phyloP scores from a whole-genome alignment of 148 eudicot genomes.

The Fagopyrum homotropicum region DNA sequence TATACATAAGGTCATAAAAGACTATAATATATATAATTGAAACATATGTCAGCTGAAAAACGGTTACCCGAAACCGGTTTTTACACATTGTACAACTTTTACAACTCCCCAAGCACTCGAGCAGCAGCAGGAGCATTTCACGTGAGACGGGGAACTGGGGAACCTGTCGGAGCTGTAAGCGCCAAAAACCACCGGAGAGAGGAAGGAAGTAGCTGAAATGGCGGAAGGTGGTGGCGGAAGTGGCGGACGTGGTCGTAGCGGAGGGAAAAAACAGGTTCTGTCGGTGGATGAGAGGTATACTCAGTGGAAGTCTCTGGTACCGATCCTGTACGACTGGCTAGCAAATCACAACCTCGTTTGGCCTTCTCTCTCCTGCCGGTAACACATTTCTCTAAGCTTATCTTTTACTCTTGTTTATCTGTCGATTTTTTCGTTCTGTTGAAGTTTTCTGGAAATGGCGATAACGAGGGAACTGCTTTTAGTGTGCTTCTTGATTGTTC shows the following conservation, averaged over 20 bases:
- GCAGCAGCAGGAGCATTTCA: not conserved
- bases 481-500: not conserved
- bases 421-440: not conserved
- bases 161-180: not conserved
- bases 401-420: not conserved
- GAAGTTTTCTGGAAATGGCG: not conserved
- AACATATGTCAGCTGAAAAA: too few species aligned
- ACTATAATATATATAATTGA: too few species aligned
- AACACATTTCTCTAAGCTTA: not conserved
- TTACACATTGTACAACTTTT: too few species aligned
- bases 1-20: too few species aligned
- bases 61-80: not conserved
- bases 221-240: conserved; percentile 16
- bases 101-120: too few species aligned
- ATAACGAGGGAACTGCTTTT: not conserved
- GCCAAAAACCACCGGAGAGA: not conserved
- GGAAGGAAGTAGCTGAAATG: not conserved
- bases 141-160: not conserved
- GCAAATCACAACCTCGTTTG: conserved; percentile 82
- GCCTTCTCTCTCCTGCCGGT: conserved; percentile 93
- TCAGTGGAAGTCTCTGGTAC: conserved; percentile 76
- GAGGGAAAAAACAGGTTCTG: conserved; percentile 1
- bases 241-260: conserved; percentile 5
- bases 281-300: conserved; percentile 64
- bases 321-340: conserved; percentile 77